Percentiles rank a stretch among this genome's conserved stretches.
These are phyloP conservation scores for Bromus sterilis DNA, from an alignment of 176 grass and related monocot genomes.

Conservation along the genomic window DNA sequence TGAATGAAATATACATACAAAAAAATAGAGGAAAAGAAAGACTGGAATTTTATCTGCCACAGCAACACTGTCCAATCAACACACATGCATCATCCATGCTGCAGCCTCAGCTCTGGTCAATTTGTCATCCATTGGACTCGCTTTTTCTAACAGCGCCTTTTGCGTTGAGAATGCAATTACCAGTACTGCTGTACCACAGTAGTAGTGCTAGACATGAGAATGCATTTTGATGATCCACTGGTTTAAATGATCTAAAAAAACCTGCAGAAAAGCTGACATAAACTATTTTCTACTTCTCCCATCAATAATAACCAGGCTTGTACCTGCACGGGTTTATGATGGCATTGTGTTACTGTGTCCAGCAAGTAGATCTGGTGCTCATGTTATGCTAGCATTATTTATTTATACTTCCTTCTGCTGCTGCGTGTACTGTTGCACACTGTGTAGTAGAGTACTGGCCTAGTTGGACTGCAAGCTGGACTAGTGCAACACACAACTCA, in stretches of 20 bases:
- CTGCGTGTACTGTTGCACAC: slow-evolving; percentile 11
- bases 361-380: slow-evolving; percentile 8
- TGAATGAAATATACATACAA: not conserved
- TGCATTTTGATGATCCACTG: not conserved
- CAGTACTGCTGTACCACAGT: too few species aligned
- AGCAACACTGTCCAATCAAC: not conserved
- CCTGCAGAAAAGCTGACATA: slow-evolving; percentile 16
- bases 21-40: not conserved
- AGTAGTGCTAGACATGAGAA: not conserved
- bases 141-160: slow-evolving; percentile 1
- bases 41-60: not conserved
- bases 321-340: slow-evolving; percentile 31
- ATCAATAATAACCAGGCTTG: slow-evolving; percentile 6
- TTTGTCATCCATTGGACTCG: slow-evolving; percentile 22
- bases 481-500: slow-evolving; percentile 1
- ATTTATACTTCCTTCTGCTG: not conserved
- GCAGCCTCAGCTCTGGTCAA: slow-evolving; percentile 19
- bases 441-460: not conserved
- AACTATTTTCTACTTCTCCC: not conserved
- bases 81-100: not conserved
- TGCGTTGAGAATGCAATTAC: not conserved
- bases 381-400: slow-evolving; percentile 2
- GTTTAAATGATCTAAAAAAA: slow-evolving; percentile 3
- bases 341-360: slow-evolving; percentile 1
- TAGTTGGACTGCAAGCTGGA: not conserved